Evolutionary conservation across 2,329 filamentous ascomycete genomes (phyloP).

Genomic region (Xenoacremonium recifei): DNA sequence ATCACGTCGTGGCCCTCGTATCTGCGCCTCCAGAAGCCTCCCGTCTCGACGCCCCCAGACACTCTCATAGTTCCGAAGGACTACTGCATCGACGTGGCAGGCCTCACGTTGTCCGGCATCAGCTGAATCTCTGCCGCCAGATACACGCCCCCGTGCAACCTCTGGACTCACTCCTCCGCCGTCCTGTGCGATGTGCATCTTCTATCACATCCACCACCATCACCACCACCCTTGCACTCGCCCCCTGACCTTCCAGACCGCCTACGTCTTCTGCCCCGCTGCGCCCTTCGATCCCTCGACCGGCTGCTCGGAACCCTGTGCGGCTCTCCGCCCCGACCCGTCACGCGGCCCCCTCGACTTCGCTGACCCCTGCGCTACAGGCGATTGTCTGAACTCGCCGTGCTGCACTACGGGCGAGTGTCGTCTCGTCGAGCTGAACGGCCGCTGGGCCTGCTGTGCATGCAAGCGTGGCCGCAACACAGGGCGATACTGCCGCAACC

Average conservation of each 20-base stretch:
- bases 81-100: too few species aligned
- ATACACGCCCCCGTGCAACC: constrained; percentile 21
- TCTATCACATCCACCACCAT: constrained; percentile 51
- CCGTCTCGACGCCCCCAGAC: too few species aligned
- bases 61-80: too few species aligned
- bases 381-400: constrained; percentile 44
- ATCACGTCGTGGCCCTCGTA: too few species aligned
- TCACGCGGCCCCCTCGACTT: constrained; percentile 26
- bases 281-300: constrained; percentile 15
- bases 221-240: constrained; percentile 43
- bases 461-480: constrained; percentile 47
- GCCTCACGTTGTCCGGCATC: too few species aligned
- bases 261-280: constrained; percentile 44
- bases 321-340: background rate
- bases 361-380: constrained; percentile 43
- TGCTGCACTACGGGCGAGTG: constrained; percentile 49
- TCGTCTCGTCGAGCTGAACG: constrained; percentile 46
- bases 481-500: constrained; percentile 44
- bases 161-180: too few species aligned
- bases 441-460: constrained; percentile 49
- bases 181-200: constrained; percentile 46
- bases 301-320: constrained; percentile 3
- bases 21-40: too few species aligned
- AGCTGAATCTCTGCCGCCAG: constrained; percentile 23
- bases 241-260: constrained; percentile 38